Evolutionary conservation across 2,329 filamentous ascomycete genomes (phyloP).

Genomic region (Colletotrichum tanaceti): DNA sequence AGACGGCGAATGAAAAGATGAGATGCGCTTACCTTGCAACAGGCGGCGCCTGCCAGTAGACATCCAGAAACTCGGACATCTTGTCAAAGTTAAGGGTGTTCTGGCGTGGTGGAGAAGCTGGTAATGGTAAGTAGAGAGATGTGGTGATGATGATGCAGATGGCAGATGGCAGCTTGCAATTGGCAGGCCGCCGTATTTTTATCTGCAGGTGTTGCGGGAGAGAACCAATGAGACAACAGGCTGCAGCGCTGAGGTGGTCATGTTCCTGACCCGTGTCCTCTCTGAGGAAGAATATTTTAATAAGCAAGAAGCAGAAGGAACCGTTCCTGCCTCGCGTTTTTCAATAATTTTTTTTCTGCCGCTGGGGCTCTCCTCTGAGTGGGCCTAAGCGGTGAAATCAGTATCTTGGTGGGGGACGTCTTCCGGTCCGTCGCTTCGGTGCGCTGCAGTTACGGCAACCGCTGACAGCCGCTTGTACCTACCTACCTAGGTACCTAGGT

Average conservation of each 20-base stretch:
- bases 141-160: constrained; percentile 17
- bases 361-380: constrained; percentile 9
- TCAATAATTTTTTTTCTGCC: constrained; percentile 39
- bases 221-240: constrained; percentile 39
- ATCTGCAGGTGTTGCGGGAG: constrained; percentile 33
- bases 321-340: constrained; percentile 32
- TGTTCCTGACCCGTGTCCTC: constrained; percentile 42
- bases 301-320: constrained; percentile 35
- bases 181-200: constrained; percentile 22
- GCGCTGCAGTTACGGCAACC: constrained; percentile 2
- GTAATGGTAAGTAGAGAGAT: constrained; percentile 21
- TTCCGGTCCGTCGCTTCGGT: not conserved
- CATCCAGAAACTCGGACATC: constrained; percentile 44
- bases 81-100: constrained; percentile 26
- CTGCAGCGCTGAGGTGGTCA: constrained; percentile 37
- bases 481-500: too few species aligned
- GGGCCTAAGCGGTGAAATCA: constrained; percentile 35
- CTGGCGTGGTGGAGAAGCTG: not conserved
- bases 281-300: constrained; percentile 15
- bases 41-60: constrained; percentile 55
- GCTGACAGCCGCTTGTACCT: constrained; percentile 27
- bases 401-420: constrained; percentile 20
- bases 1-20: not conserved
- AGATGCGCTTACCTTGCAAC: constrained; percentile 54
- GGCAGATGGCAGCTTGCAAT: constrained; percentile 31